Percentiles rank a stretch among this genome's conserved stretches.
phyloP scores from a whole-genome alignment of 176 grass and related monocot genomes.

The Microstegium vimineum region DNA sequence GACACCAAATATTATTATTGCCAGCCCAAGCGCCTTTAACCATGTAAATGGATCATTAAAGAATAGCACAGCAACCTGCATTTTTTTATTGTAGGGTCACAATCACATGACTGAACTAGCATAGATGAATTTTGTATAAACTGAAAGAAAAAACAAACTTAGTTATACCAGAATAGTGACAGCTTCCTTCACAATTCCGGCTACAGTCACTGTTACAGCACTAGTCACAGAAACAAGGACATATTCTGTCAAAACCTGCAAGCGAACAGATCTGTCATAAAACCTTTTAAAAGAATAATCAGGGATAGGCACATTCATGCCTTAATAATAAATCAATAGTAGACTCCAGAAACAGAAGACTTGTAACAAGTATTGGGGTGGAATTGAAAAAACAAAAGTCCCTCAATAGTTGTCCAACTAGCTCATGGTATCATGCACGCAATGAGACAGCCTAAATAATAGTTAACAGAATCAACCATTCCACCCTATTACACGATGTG shows the following conservation, averaged over 20 bases:
- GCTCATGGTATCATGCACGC: background rate
- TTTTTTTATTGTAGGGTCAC: background rate
- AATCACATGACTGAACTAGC: background rate
- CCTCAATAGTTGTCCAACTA: background rate
- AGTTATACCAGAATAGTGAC: constrained; percentile 90
- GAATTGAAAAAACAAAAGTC: background rate
- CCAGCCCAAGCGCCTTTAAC: constrained; percentile 81
- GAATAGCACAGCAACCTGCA: constrained; percentile 91
- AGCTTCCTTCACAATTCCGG: constrained; percentile 92
- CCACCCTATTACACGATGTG: background rate
- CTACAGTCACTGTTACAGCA: constrained; percentile 90
- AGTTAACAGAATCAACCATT: background rate
- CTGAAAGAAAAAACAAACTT: background rate
- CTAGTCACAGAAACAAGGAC: constrained; percentile 91
- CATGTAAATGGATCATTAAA: constrained; percentile 94
- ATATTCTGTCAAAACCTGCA: constrained; percentile 98
- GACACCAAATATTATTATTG: constrained; percentile 77
- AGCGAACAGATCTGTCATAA: constrained; percentile 2
- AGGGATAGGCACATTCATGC: background rate
- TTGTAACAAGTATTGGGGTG: background rate
- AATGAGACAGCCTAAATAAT: background rate
- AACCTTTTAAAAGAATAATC: background rate
- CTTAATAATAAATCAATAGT: background rate
- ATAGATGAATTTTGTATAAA: constrained; percentile 9
- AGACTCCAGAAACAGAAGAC: background rate